Evolutionary conservation across 2,329 filamentous ascomycete species (phyloP).

Genomic region (Nigrospora sphaerica): DNA sequence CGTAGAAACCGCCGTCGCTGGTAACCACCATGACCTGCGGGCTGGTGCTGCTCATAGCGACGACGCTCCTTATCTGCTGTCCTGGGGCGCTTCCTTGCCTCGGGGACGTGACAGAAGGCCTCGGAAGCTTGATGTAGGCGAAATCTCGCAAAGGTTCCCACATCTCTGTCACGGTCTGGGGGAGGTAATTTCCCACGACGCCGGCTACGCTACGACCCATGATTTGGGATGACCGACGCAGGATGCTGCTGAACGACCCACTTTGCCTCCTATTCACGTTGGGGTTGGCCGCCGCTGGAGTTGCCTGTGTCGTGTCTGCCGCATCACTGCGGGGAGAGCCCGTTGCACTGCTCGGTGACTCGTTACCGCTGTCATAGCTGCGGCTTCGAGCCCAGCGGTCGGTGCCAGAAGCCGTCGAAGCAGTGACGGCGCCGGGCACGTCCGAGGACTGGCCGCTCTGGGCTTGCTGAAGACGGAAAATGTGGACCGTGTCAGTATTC

Average conservation of each 20-base stretch:
- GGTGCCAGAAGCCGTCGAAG: slow-evolving; percentile 31
- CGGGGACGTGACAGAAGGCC: slow-evolving; percentile 29
- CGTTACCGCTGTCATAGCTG: slow-evolving; percentile 48
- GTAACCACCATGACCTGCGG: slow-evolving; percentile 98
- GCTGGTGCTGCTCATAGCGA: slow-evolving; percentile 90
- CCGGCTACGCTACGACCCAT: slow-evolving; percentile 85
- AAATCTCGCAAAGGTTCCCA: slow-evolving; percentile 96
- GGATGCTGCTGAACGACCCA: slow-evolving; percentile 81
- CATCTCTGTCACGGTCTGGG: slow-evolving; percentile 91
- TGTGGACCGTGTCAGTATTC: slow-evolving; percentile 91
- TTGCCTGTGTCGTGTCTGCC: slow-evolving; percentile 26
- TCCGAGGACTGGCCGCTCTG: slow-evolving; percentile 25
- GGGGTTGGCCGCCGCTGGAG: slow-evolving; percentile 14
- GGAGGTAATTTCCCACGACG: slow-evolving; percentile 85
- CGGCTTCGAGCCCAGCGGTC: slow-evolving; percentile 48
- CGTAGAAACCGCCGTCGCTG: slow-evolving; percentile 88
- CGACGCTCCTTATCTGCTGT: slow-evolving; percentile 72
- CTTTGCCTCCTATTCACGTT: slow-evolving; percentile 43
- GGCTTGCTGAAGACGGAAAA: slow-evolving; percentile 68
- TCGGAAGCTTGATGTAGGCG: slow-evolving; percentile 90
- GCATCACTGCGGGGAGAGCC: slow-evolving; percentile 41
- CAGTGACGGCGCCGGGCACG: slow-evolving; percentile 27
- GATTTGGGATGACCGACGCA: slow-evolving; percentile 90
- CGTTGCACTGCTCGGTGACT: slow-evolving; percentile 38
- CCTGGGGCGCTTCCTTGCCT: slow-evolving; percentile 15